phyloP scores from a whole-genome alignment of 1,284 basidiomycete species.

The Papiliotrema terrestris region DNA sequence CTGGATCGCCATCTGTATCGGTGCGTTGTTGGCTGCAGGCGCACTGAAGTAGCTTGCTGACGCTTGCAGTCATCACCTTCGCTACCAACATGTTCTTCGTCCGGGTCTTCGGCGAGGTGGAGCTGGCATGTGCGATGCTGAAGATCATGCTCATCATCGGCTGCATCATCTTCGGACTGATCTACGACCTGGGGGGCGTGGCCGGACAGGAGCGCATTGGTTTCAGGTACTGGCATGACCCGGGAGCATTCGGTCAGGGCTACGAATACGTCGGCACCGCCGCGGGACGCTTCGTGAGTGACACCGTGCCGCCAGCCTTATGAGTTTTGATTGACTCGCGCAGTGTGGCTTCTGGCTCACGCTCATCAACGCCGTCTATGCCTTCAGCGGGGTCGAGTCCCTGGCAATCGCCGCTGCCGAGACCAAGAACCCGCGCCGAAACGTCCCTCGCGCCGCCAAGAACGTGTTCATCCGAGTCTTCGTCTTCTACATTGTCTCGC shows the following conservation, averaged over 20 bases:
- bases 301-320: constrained; percentile 16
- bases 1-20: constrained; percentile 5
- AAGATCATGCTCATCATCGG: constrained; percentile 59
- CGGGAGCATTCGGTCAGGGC: constrained; percentile 52
- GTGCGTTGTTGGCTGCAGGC: neutral
- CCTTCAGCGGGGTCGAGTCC: constrained; percentile 44
- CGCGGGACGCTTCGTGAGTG: constrained; percentile 5
- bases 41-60: too few relatives aligned
- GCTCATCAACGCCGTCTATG: constrained; percentile 46
- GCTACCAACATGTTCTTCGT: constrained; percentile 51
- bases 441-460: constrained; percentile 24
- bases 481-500: constrained; percentile 58
- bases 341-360: constrained; percentile 49
- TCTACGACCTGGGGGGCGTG: constrained; percentile 55
- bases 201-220: constrained; percentile 29
- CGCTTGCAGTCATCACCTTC: neutral
- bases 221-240: constrained; percentile 48
- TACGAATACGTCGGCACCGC: constrained; percentile 3
- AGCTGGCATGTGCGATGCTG: constrained; percentile 35
- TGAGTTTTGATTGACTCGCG: constrained; percentile 22
- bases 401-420: constrained; percentile 47
- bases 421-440: constrained; percentile 28
- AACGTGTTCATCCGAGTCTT: constrained; percentile 61
- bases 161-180: constrained; percentile 57
- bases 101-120: constrained; percentile 58